Conservation (phyloP, 495 filamentous ascomycete genomes). For the Lasiosphaeria miniovina region DNA sequence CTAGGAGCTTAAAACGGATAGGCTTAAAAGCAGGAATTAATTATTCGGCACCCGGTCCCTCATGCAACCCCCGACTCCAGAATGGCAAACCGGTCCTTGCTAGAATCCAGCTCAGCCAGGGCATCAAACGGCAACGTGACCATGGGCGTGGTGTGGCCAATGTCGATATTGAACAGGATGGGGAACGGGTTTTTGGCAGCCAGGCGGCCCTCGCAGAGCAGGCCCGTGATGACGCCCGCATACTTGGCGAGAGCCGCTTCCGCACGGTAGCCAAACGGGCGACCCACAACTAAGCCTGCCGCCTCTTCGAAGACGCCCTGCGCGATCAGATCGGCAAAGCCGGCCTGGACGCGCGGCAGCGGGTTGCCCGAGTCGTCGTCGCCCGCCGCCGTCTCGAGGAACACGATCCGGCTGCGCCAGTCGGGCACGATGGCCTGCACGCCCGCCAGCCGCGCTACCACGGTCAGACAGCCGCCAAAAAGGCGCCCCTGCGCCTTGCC, state of each 20-base stretch:
- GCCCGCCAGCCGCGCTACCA: conserved; percentile 28
- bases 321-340: conserved; percentile 33
- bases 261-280: conserved; percentile 27
- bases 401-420: conserved; percentile 27
- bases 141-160: conserved; percentile 36
- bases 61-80: conserved; percentile 27
- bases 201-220: conserved; percentile 10
- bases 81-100: conserved; percentile 31
- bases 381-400: conserved; percentile 31
- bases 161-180: conserved; percentile 31
- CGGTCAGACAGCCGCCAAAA: conserved; percentile 32
- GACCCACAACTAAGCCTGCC: conserved; percentile 33
- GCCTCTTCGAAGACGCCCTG: conserved; percentile 31
- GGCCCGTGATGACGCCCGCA: background rate
- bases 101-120: conserved; percentile 26
- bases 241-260: conserved; percentile 20
- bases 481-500: conserved; percentile 27
- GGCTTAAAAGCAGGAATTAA: no score
- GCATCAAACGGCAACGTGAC: conserved; percentile 33
- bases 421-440: conserved; percentile 22
- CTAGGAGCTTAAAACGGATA: no score
- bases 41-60: no score
- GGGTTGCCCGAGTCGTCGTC: conserved; percentile 22
- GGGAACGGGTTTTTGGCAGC: conserved; percentile 21
- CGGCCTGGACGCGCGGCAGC: conserved; percentile 19